Evolutionary conservation across 2,329 filamentous ascomycete species (phyloP).

Genomic region (Epichloe sp.): DNA sequence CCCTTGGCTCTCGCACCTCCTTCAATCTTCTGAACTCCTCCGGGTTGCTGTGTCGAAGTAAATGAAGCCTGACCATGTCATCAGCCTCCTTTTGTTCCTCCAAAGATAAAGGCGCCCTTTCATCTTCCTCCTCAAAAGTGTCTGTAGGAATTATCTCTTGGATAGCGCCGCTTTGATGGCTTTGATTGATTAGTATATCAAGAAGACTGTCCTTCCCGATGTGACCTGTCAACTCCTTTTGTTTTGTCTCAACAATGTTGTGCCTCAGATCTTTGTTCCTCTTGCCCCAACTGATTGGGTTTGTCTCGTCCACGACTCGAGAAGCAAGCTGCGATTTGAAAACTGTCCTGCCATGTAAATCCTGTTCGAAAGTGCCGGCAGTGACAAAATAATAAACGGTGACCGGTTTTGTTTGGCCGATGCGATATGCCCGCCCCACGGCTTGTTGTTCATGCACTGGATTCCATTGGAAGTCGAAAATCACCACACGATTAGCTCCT

Average conservation of each 20-base stretch:
- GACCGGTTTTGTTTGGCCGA: slow-evolving; percentile 69
- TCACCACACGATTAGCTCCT: slow-evolving; percentile 72
- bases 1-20: slow-evolving; percentile 7
- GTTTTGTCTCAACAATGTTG: slow-evolving; percentile 36
- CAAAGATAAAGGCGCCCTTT: slow-evolving; percentile 38
- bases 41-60: slow-evolving; percentile 20
- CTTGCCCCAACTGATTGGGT: slow-evolving; percentile 52
- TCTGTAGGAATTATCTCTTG: slow-evolving; percentile 52
- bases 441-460: slow-evolving; percentile 77
- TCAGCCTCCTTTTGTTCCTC: slow-evolving; percentile 48
- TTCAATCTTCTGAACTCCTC: slow-evolving; percentile 16
- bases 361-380: slow-evolving; percentile 68
- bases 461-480: slow-evolving; percentile 75
- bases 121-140: slow-evolving; percentile 58
- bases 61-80: slow-evolving; percentile 19
- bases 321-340: slow-evolving; percentile 74
- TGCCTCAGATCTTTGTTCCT: slow-evolving; percentile 45
- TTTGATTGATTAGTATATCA: slow-evolving; percentile 29
- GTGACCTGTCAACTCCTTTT: slow-evolving; percentile 38
- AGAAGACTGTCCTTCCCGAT: slow-evolving; percentile 52
- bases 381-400: slow-evolving; percentile 73
- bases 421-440: slow-evolving; percentile 71
- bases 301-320: slow-evolving; percentile 74
- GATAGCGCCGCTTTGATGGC: slow-evolving; percentile 24
- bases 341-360: slow-evolving; percentile 57